phyloP scores from a whole-genome alignment of 1,284 basidiomycete species.

The Sanghuangporus sanghuang region DNA sequence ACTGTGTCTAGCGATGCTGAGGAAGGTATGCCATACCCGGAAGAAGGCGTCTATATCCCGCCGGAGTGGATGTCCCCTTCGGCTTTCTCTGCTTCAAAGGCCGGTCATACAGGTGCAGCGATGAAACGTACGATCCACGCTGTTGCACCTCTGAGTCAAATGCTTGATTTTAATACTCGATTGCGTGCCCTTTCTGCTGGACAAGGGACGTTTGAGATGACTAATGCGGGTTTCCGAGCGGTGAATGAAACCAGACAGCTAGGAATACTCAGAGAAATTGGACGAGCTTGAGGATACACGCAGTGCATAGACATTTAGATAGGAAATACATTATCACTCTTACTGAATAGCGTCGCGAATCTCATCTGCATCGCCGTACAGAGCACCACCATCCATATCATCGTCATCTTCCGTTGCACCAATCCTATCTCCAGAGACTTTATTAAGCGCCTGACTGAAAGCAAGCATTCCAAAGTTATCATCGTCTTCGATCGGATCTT shows the following conservation, averaged over 20 bases:
- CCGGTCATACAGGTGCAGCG: conserved; percentile 28
- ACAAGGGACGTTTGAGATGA: conserved; percentile 77
- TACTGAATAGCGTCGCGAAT: conserved; percentile 39
- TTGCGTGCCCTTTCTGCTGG: conserved; percentile 80
- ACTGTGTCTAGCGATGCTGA: conserved; percentile 28
- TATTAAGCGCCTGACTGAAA: conserved; percentile 68
- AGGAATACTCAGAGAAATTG: conserved; percentile 74
- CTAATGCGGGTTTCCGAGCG: conserved; percentile 64
- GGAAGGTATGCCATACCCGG: conserved; percentile 46
- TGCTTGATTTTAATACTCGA: conserved; percentile 77
- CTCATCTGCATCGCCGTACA: conserved; percentile 80
- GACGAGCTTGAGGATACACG: conserved; percentile 44
- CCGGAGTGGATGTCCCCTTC: conserved; percentile 68
- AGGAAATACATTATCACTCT: background rate
- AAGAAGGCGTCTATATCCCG: conserved; percentile 68
- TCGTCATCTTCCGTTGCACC: conserved; percentile 65
- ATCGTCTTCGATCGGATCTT: conserved; percentile 34
- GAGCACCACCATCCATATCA: conserved; percentile 63
- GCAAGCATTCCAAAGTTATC: conserved; percentile 57
- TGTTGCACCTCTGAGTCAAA: conserved; percentile 69
- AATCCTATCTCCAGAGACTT: conserved; percentile 43
- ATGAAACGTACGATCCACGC: conserved; percentile 61
- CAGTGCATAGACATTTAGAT: too few relatives aligned
- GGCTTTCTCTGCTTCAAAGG: conserved; percentile 34
- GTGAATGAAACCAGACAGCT: conserved; percentile 54